phyloP scores from a whole-genome alignment of 2,329 filamentous ascomycete species.

The Peltaster fructicola region DNA sequence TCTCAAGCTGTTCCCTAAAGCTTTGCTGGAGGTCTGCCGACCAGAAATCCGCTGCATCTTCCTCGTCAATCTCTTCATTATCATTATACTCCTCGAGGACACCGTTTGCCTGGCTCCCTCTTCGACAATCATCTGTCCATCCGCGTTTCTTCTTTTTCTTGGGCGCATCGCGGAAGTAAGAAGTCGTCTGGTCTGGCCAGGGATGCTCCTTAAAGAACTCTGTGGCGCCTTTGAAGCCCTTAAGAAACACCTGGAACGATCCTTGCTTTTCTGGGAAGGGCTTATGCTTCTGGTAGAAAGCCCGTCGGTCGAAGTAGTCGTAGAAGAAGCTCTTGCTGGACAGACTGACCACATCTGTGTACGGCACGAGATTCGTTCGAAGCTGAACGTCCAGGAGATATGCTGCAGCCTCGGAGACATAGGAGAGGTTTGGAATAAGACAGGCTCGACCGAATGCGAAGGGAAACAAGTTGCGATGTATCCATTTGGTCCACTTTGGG shows the following conservation, averaged over 20 bases:
- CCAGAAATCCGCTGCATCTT: conserved; percentile 55
- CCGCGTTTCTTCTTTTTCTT: conserved; percentile 50
- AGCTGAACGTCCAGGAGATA: conserved; percentile 87
- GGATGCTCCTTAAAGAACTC: conserved; percentile 87
- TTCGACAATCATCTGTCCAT: conserved; percentile 77
- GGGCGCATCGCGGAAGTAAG: conserved; percentile 46
- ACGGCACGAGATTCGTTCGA: conserved; percentile 81
- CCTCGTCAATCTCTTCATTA: conserved; percentile 41
- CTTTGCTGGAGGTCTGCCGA: conserved; percentile 75
- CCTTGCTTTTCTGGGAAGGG: conserved; percentile 76
- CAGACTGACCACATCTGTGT: conserved; percentile 84
- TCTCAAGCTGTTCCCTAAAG: conserved; percentile 89
- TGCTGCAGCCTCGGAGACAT: conserved; percentile 92
- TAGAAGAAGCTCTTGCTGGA: conserved; percentile 97
- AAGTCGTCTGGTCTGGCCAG: conserved; percentile 77
- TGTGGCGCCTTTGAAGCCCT: conserved; percentile 93
- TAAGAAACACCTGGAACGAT: conserved; percentile 93
- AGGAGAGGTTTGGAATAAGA: conserved; percentile 91
- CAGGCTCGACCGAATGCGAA: conserved; percentile 94
- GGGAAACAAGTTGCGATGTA: conserved; percentile 90
- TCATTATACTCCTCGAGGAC: no score
- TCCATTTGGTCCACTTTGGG: conserved; percentile 99
- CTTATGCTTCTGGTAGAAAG: conserved; percentile 74
- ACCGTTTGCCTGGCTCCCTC: conserved; percentile 37
- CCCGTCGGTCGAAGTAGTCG: conserved; percentile 88